Base-by-base conservation (phyloP, 495 filamentous ascomycete genomes). In the Rhizodiscina lignyota region DNA sequence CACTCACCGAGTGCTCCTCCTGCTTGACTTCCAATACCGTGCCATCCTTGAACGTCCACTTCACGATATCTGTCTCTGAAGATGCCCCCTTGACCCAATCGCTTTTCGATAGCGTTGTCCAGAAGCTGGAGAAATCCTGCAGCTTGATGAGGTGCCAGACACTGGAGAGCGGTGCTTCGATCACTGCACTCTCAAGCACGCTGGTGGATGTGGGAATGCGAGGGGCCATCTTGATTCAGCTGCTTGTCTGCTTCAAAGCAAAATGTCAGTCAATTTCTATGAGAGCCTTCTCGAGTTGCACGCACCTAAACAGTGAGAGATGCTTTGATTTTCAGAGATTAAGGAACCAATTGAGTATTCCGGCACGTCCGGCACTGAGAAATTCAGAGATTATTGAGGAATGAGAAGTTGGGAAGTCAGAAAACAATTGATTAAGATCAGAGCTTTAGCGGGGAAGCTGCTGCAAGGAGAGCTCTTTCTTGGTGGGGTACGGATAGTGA, bases 141-240 rank as follows among this genome's bases (percentile, higher is more conserved):
- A 77, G 51, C 61, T 77, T 77, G 64, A 79, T 68, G 38, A 68
- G 61, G 55, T 77, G 74, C 74, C 74, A 79, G 50, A 77, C 71
- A 36, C 64, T 50, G 33, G 66, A 62, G 36, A 76, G 56, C 4
- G 62, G 68, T 3, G 73, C 72, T 33, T 61, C 54, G 54, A 79
- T 78, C 38, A 79, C 68, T 51, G 68, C 62, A 38, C 68, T 72
- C 59, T 78, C 74, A 32, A 60, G 55, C 36, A 78, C 68, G 29
- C 68, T 69, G 38, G 70, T 74, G 18, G 70, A 70, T 36, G 72
- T 77, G 29, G 73, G 70, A 47, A 77, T 73, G 30, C 43, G 35
- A n/a, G 43, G 44, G 4, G 58, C 42, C 56, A 61, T 61, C 17
- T 24, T 45, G 16, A 27, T 11, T 33, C 28, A 17, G 11, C 13